These are phyloP conservation scores for Chytriomyces sp. DNA, from an alignment of 192 early-diverging fungal genomes.

Conservation along the genomic window DNA sequence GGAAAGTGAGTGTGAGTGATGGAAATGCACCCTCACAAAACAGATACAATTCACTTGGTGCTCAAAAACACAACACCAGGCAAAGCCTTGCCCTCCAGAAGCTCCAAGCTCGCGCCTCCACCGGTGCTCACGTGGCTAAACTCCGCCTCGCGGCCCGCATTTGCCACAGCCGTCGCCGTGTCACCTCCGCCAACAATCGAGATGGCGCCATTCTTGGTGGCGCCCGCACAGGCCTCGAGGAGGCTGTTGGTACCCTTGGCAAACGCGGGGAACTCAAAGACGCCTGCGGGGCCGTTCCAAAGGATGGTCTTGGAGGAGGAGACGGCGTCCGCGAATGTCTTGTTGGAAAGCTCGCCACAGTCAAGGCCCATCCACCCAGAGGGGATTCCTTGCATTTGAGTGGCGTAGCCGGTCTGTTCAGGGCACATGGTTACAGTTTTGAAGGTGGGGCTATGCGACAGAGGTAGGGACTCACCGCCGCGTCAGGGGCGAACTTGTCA, in stretches of 20 bases:
- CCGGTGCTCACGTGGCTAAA: conserved; percentile 95
- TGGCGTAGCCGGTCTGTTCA: conserved; percentile 70
- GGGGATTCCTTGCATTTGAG: conserved; percentile 85
- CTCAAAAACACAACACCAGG: conserved; percentile 60
- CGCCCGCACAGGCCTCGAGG: conserved; percentile 84
- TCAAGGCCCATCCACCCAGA: conserved; percentile 94
- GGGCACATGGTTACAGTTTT: neutral
- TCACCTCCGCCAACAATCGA: conserved; percentile 97
- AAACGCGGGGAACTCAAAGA: conserved; percentile 98
- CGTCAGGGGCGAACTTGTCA: conserved; percentile 83
- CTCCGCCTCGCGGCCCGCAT: conserved; percentile 79
- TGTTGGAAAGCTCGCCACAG: conserved; percentile 79
- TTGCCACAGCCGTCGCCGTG: conserved; percentile 94
- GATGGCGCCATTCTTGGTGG: conserved; percentile 77
- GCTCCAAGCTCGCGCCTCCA: conserved; percentile 94
- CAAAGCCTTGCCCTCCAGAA: conserved; percentile 91
- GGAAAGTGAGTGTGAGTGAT: too few species aligned
- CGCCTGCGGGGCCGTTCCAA: conserved; percentile 98
- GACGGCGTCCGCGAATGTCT: conserved; percentile 69
- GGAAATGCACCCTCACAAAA: too few species aligned
- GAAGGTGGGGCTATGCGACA: neutral
- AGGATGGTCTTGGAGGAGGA: conserved; percentile 86
- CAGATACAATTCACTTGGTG: conserved; percentile 21
- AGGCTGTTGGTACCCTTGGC: conserved; percentile 78
- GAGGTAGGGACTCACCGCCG: conserved; percentile 27